Conservation (phyloP, 129 eudicot species). For the Cynara cardunculus region DNA sequence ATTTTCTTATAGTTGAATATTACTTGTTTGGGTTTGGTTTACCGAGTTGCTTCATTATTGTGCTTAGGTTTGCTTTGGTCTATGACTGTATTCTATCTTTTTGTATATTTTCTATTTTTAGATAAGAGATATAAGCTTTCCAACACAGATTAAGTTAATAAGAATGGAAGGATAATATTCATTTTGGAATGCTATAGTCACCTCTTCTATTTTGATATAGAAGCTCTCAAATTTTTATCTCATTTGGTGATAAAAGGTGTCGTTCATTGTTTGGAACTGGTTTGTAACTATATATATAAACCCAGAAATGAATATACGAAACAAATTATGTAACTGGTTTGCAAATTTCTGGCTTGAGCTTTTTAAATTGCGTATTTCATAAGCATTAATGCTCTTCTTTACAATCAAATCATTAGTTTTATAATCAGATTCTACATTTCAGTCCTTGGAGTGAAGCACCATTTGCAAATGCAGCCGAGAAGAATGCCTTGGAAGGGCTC, state of each 20-base stretch:
- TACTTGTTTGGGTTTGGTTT: not conserved
- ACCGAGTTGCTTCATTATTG: not conserved
- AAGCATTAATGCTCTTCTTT: not conserved
- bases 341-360: not conserved
- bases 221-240: not conserved
- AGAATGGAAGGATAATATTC: not conserved
- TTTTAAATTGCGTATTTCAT: not conserved
- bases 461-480: conserved; percentile 58
- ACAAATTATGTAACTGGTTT: not conserved
- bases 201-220: not conserved
- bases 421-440: not conserved
- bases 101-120: not conserved
- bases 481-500: conserved; percentile 61
- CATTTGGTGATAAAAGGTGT: not conserved
- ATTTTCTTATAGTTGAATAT: not conserved
- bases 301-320: not conserved
- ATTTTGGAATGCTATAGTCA: not conserved
- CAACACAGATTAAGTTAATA: not conserved
- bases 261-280: not conserved
- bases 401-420: not conserved
- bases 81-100: not conserved
- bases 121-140: not conserved
- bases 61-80: not conserved
- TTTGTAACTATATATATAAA: not conserved
- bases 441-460: conserved; percentile 82